These are phyloP conservation scores for Suhomyces chickasaworum DNA, from an alignment of 1,139 yeast genomes.

Conservation along the genomic window DNA sequence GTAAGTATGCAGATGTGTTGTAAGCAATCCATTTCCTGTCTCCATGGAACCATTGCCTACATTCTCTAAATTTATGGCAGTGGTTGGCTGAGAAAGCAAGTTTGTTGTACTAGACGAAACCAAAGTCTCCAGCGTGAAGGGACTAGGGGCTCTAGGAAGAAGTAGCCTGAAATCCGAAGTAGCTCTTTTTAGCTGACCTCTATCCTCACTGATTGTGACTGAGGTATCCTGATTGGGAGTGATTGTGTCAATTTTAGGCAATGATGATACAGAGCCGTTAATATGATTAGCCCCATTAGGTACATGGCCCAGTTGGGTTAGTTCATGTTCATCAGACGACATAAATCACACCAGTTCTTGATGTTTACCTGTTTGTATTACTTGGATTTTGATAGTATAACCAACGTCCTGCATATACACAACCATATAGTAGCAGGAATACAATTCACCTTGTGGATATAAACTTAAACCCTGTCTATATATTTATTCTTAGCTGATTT, in stretches of 20 bases:
- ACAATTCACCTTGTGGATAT: no score
- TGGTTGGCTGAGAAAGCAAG: conserved; percentile 21
- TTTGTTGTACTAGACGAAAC: background rate
- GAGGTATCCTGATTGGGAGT: background rate
- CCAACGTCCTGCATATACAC: no score
- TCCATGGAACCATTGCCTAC: conserved; percentile 14
- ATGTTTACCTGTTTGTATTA: background rate
- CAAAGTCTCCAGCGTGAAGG: background rate
- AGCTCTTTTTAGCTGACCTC: background rate
- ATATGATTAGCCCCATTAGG: background rate
- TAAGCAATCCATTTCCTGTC: conserved; percentile 5
- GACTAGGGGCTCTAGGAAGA: conserved; percentile 6
- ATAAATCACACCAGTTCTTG: background rate
- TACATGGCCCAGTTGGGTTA: background rate
- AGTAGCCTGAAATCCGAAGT: conserved; percentile 4
- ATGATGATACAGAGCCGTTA: background rate
- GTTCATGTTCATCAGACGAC: background rate
- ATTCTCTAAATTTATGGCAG: conserved; percentile 24
- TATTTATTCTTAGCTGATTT: no score
- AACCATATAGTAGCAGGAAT: no score
- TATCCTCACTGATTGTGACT: background rate
- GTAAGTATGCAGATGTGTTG: conserved; percentile 10
- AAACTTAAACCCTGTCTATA: no score
- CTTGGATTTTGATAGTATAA: no score
- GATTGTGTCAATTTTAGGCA: background rate